Conservation (phyloP, 495 filamentous ascomycete species). For the Aspergillus nanangensis region DNA sequence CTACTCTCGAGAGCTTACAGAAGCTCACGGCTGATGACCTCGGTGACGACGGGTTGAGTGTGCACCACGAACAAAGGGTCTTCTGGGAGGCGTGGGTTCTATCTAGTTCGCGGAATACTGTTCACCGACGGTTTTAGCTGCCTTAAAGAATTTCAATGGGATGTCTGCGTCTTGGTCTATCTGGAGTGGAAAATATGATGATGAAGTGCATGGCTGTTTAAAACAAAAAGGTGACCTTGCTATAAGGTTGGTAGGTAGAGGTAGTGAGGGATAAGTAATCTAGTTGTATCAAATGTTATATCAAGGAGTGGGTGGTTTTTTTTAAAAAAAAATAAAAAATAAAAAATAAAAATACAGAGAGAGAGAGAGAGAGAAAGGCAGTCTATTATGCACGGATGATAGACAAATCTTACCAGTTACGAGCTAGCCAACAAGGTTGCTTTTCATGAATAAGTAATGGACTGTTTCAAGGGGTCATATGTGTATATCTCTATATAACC, state of each 20-base stretch:
- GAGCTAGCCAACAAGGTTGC: too few species aligned
- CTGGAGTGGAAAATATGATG: background rate
- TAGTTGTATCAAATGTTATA: too few species aligned
- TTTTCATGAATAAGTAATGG: too few species aligned
- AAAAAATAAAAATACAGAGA: background rate
- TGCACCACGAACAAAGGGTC: conserved; percentile 48
- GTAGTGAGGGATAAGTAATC: too few species aligned
- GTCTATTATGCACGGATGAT: too few species aligned
- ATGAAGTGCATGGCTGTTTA: too few species aligned
- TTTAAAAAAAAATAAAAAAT: background rate
- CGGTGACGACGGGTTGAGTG: conserved; percentile 52
- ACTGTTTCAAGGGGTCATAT: too few species aligned
- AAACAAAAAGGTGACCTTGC: too few species aligned
- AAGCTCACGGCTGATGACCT: conserved; percentile 42
- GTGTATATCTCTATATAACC: too few species aligned
- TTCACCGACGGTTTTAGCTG: background rate
- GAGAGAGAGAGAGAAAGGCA: background rate
- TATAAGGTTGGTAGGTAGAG: too few species aligned
- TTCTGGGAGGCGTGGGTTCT: conserved; percentile 67
- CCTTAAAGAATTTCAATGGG: background rate
- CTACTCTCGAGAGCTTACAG: conserved; percentile 19
- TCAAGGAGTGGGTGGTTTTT: too few species aligned
- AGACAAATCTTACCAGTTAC: too few species aligned
- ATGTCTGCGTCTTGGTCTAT: background rate
- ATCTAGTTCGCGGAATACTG: conserved; percentile 12